phyloP scores from a whole-genome alignment of 1,139 yeast genomes.

The Lizanozyma gosingica region DNA sequence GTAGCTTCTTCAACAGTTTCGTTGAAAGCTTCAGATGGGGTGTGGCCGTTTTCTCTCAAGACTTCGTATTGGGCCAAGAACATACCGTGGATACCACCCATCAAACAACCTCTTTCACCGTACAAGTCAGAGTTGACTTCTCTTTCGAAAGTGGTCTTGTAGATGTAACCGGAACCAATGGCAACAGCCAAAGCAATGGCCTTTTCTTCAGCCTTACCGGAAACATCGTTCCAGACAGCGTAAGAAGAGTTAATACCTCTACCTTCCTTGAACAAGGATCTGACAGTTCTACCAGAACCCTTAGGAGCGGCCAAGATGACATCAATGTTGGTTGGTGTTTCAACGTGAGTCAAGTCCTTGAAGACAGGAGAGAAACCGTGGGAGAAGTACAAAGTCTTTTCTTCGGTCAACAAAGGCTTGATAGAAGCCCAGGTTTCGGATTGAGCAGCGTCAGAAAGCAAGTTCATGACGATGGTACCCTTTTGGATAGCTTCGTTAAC shows the following conservation, averaged over 20 bases:
- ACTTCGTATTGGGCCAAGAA: slow-evolving; percentile 99
- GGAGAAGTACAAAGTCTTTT: slow-evolving; percentile 96
- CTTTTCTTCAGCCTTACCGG: slow-evolving; percentile 99
- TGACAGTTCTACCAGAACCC: slow-evolving; percentile 99
- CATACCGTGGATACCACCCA: slow-evolving; percentile 99
- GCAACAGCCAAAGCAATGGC: slow-evolving; percentile 98
- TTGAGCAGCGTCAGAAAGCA: slow-evolving; percentile 98
- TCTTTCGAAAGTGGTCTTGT: slow-evolving; percentile 98
- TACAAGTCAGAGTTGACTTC: slow-evolving; percentile 98
- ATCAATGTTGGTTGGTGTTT: slow-evolving; percentile 88
- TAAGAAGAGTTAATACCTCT: slow-evolving; percentile 99
- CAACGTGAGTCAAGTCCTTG: slow-evolving; percentile 95
- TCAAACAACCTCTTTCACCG: slow-evolving; percentile 99
- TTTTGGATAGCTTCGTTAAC: slow-evolving; percentile 85
- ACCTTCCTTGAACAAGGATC: slow-evolving; percentile 99
- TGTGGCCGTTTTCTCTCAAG: slow-evolving; percentile 98
- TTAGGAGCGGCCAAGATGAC: slow-evolving; percentile 99
- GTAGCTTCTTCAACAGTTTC: slow-evolving; percentile 99
- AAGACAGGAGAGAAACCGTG: slow-evolving; percentile 99
- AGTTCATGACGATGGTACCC: slow-evolving; percentile 96
- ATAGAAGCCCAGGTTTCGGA: slow-evolving; percentile 91
- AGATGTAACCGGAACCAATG: slow-evolving; percentile 98
- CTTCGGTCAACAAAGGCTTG: slow-evolving; percentile 90
- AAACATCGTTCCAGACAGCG: slow-evolving; percentile 98
- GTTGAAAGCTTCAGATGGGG: slow-evolving; percentile 99